Conservation (phyloP, 805 yeast species). For the Komagataella kurtzmanii region DNA sequence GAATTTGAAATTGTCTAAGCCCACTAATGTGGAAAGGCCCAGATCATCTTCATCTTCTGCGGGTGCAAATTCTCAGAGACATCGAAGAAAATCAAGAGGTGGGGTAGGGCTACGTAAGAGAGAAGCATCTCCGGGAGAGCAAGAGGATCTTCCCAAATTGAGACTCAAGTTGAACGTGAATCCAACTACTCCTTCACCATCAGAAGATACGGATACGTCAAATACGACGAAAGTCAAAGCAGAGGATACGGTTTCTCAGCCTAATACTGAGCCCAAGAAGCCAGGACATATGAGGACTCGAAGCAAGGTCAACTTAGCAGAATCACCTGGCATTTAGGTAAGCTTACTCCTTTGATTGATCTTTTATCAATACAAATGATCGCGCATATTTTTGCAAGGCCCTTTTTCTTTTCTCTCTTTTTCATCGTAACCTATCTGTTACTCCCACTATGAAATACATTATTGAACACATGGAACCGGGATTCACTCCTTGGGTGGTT, state of each 20-base stretch:
- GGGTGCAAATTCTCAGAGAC: not conserved
- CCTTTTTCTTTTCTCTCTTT: not conserved
- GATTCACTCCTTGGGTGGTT: slow-evolving; percentile 92
- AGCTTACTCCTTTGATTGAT: not conserved
- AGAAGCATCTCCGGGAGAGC: not conserved
- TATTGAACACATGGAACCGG: slow-evolving; percentile 95
- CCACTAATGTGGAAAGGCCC: not conserved
- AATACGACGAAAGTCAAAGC: not conserved
- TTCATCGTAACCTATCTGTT: not conserved
- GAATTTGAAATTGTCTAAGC: not conserved
- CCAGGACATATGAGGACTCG: not conserved
- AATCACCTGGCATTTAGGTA: not conserved
- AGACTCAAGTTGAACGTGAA: not conserved
- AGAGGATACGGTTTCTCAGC: not conserved
- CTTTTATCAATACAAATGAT: not conserved
- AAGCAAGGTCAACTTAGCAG: not conserved
- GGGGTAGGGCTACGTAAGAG: slow-evolving; percentile 12
- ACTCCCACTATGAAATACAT: slow-evolving; percentile 61
- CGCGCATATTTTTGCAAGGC: not conserved
- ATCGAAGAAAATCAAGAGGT: slow-evolving; percentile 16
- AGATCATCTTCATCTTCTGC: not conserved
- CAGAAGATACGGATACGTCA: not conserved
- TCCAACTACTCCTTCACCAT: not conserved
- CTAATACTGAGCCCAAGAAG: not conserved
- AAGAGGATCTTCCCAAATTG: not conserved